These are phyloP conservation scores for Colletotrichum scovillei DNA, from an alignment of 2,329 filamentous ascomycete genomes.

Conservation along the genomic window DNA sequence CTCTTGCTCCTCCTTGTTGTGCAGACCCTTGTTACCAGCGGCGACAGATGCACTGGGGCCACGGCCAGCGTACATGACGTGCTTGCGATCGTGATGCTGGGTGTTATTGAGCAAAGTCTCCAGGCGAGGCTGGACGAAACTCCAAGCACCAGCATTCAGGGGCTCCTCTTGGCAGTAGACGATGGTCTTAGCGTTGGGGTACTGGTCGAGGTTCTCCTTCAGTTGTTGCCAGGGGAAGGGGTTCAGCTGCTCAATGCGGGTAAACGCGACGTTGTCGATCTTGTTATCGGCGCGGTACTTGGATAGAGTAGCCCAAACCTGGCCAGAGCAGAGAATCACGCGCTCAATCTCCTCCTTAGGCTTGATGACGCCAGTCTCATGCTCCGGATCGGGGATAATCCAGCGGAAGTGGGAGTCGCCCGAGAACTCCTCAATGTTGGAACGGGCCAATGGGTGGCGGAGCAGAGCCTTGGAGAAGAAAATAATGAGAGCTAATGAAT, in stretches of 20 bases:
- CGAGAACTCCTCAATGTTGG: constrained; percentile 88
- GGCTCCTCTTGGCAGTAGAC: constrained; percentile 99
- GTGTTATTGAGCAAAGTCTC: constrained; percentile 97
- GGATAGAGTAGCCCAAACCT: constrained; percentile 90
- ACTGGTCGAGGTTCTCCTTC: constrained; percentile 94
- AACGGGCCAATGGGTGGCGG: constrained; percentile 92
- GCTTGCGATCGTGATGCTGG: constrained; percentile 90
- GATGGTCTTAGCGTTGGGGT: constrained; percentile 97
- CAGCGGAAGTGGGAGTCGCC: constrained; percentile 94
- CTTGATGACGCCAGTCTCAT: constrained; percentile 80
- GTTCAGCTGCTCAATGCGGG: constrained; percentile 96
- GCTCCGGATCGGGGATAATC: constrained; percentile 93
- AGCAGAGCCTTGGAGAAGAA: constrained; percentile 99
- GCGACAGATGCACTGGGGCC: constrained; percentile 94
- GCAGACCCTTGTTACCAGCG: constrained; percentile 88
- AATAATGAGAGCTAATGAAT: constrained; percentile 79
- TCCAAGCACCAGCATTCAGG: constrained; percentile 96
- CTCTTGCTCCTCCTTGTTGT: constrained; percentile 93
- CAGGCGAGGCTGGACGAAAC: constrained; percentile 95
- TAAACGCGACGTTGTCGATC: constrained; percentile 91
- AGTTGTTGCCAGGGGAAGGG: constrained; percentile 99
- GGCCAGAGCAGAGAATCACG: constrained; percentile 92
- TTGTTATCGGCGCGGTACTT: constrained; percentile 91
- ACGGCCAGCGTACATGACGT: constrained; percentile 96
- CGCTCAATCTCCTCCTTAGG: constrained; percentile 89